Evolutionary conservation across 306 rosid species (phyloP).

Genomic region (Dalbergia oliveri): DNA sequence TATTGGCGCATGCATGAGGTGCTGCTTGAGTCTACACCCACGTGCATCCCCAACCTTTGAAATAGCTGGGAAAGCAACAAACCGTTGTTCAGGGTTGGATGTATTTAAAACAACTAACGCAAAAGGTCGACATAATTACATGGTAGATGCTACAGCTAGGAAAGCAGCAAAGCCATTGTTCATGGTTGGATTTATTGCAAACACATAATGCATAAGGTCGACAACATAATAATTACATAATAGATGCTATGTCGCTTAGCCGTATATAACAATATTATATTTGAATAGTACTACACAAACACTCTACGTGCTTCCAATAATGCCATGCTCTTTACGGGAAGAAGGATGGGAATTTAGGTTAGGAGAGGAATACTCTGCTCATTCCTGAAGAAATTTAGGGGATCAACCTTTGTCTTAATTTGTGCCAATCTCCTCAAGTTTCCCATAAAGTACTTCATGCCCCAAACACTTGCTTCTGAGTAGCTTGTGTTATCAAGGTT

Average conservation of each 20-base stretch:
- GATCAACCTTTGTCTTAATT: constrained; percentile 52
- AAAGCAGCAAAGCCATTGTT: neutral
- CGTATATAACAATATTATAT: neutral
- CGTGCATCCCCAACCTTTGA: too few species aligned
- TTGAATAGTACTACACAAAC: neutral
- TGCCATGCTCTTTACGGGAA: neutral
- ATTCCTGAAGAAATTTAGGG: constrained; percentile 48
- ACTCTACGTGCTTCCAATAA: constrained; percentile 15
- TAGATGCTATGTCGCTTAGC: neutral
- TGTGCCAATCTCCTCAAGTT: constrained; percentile 48
- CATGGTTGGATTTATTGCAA: neutral
- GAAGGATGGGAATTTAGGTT: neutral
- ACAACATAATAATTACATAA: neutral
- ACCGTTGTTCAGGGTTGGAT: too few species aligned
- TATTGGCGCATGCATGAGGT: too few species aligned
- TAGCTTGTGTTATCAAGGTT: constrained; percentile 38
- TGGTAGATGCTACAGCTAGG: too few species aligned
- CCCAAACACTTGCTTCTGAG: constrained; percentile 51
- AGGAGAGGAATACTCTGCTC: constrained; percentile 56
- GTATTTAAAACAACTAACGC: too few species aligned
- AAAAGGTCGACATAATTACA: too few species aligned
- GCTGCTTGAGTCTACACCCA: too few species aligned
- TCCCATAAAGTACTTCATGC: constrained; percentile 50
- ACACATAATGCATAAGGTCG: neutral
- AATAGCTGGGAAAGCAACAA: too few species aligned